Evolutionary conservation across 176 grass and related monocot species (phyloP).

Genomic region (Pontederia crassipes): DNA sequence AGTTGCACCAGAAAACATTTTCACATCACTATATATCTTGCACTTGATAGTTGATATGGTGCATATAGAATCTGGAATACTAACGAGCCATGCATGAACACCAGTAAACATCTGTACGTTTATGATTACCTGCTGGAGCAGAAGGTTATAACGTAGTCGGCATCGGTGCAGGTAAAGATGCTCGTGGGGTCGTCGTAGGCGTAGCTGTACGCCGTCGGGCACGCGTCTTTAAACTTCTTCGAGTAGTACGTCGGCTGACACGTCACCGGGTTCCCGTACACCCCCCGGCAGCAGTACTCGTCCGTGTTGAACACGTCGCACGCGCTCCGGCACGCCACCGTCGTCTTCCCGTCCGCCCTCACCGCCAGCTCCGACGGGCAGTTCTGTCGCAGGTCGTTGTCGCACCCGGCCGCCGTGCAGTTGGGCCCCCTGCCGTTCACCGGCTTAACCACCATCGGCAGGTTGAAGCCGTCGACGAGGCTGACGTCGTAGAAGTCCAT

Average conservation of each 20-base stretch:
- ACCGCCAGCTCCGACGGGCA: constrained; percentile 60
- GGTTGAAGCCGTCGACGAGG: constrained; percentile 73
- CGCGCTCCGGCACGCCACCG: constrained; percentile 75
- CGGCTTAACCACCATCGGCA: constrained; percentile 37
- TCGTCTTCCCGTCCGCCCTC: constrained; percentile 23
- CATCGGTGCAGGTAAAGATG: constrained; percentile 51
- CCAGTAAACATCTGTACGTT: too few species aligned
- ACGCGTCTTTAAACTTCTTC: constrained; percentile 57
- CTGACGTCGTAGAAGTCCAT: constrained; percentile 94
- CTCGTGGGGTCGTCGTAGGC: constrained; percentile 84
- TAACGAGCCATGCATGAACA: too few species aligned
- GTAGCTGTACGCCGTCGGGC: constrained; percentile 77
- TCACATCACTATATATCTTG: too few species aligned
- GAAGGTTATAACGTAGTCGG: constrained; percentile 66
- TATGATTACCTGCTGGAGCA: constrained; percentile 43
- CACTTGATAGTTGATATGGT: too few species aligned
- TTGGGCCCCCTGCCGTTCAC: constrained; percentile 29
- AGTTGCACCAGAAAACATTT: too few species aligned
- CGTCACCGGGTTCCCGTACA: constrained; percentile 34
- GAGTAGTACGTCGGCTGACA: constrained; percentile 79
- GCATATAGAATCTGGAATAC: too few species aligned
- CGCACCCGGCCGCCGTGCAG: constrained; percentile 57
- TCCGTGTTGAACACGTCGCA: constrained; percentile 84
- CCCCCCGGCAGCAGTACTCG: constrained; percentile 66
- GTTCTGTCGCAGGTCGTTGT: constrained; percentile 34